These are phyloP conservation scores for Aspergillus haitiensis DNA, from an alignment of 495 filamentous ascomycete species.

Conservation along the genomic window DNA sequence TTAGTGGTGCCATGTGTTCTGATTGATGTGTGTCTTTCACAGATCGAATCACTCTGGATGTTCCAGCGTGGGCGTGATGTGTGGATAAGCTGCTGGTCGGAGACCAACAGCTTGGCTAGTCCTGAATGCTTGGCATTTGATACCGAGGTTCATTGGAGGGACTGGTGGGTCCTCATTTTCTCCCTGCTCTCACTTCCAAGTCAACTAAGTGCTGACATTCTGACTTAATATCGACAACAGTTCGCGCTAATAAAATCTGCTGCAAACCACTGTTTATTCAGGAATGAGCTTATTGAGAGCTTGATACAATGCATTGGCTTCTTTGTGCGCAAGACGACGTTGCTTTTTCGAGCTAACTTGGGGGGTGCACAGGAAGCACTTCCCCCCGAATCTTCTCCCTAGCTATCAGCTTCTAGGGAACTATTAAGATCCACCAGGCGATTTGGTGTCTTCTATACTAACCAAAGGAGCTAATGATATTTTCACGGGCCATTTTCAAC, in stretches of 20 bases:
- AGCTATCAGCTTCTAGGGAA: no score
- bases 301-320: neutral
- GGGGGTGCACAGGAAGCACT: no score
- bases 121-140: conserved; percentile 3
- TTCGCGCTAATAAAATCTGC: conserved; percentile 1
- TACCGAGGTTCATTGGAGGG: conserved; percentile 2
- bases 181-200: no score
- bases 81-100: neutral
- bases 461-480: no score
- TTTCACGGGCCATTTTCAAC: no score
- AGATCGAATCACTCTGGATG: neutral
- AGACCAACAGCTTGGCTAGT: neutral
- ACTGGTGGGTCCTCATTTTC: neutral
- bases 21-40: neutral
- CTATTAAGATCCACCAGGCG: no score
- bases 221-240: neutral
- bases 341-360: no score
- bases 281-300: neutral
- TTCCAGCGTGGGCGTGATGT: neutral
- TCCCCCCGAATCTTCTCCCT: no score
- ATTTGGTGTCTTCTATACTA: no score
- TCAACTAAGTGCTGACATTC: conserved; percentile 5
- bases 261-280: neutral
- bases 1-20: conserved; percentile 34
- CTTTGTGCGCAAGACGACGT: no score